These are phyloP conservation scores for Suillus cothurnatus DNA, from an alignment of 768 basidiomycete species.

Conservation along the genomic window DNA sequence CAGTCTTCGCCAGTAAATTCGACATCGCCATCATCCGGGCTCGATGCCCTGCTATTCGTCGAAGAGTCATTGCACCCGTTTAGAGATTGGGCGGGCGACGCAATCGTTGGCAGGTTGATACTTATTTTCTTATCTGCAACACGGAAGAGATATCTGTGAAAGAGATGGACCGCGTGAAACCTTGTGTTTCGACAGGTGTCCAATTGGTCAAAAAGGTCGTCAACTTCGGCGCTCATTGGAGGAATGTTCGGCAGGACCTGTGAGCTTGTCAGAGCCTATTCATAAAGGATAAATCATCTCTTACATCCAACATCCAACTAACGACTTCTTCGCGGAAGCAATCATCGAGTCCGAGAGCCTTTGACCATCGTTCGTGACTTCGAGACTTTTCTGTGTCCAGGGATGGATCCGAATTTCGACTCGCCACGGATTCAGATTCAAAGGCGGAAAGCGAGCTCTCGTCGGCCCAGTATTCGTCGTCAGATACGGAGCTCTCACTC, in stretches of 20 bases:
- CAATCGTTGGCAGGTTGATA: too few relatives aligned
- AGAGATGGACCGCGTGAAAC: too few relatives aligned
- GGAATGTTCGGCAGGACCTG: neutral
- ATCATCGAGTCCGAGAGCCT: conserved; percentile 34
- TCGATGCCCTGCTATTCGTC: too few relatives aligned
- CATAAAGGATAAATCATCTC: neutral
- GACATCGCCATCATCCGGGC: too few relatives aligned
- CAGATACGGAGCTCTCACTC: conserved; percentile 17
- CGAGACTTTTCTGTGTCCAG: neutral
- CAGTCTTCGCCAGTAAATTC: conserved; percentile 6
- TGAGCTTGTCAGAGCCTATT: neutral
- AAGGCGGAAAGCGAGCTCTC: conserved; percentile 13
- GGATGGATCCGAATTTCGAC: neutral
- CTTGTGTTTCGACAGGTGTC: too few relatives aligned
- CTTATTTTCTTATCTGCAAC: too few relatives aligned
- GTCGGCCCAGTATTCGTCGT: conserved; percentile 22
- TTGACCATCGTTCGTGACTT: conserved; percentile 18
- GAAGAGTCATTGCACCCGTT: too few relatives aligned
- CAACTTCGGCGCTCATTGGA: neutral
- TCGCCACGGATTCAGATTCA: conserved; percentile 25
- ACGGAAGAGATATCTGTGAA: too few relatives aligned
- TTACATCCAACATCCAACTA: conserved; percentile 50
- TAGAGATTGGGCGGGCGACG: too few relatives aligned
- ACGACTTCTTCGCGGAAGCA: conserved; percentile 38
- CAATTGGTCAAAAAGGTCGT: too few relatives aligned